Evolutionary conservation across 768 basidiomycete genomes (phyloP).

Genomic region (Hortiboletus campestris): DNA sequence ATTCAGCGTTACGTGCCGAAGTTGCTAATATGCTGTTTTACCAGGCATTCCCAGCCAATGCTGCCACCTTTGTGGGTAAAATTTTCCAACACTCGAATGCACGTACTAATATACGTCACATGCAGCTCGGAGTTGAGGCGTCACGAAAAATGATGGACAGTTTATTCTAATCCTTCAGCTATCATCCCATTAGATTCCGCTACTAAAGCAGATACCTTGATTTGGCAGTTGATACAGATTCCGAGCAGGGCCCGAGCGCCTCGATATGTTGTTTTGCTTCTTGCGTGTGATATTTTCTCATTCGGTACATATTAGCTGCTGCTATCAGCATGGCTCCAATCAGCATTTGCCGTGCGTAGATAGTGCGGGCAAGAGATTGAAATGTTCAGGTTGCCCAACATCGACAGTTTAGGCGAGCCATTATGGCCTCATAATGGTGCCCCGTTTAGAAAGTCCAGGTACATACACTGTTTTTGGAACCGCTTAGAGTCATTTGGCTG

Average conservation of each 20-base stretch:
- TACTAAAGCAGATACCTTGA: constrained; percentile 5
- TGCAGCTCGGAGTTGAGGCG: constrained; percentile 87
- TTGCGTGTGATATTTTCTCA: constrained; percentile 6
- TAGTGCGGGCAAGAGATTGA: neutral
- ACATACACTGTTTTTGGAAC: no score
- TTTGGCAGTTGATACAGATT: constrained; percentile 5
- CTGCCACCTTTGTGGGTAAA: constrained; percentile 81
- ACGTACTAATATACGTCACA: neutral
- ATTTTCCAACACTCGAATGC: neutral
- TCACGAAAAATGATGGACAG: constrained; percentile 81
- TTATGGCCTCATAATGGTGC: no score
- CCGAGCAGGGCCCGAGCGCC: neutral
- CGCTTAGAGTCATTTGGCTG: no score
- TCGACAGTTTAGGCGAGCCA: no score
- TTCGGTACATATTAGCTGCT: neutral
- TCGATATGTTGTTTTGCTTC: constrained; percentile 7
- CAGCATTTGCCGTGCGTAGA: neutral
- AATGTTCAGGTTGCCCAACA: neutral
- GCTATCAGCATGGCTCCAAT: neutral
- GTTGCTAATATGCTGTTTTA: constrained; percentile 1
- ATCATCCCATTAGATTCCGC: neutral
- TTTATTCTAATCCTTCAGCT: constrained; percentile 41
- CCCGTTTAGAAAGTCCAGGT: no score
- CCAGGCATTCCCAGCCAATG: constrained; percentile 96
- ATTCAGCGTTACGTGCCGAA: neutral